Base-by-base conservation (phyloP, 2,329 filamentous ascomycete genomes). In the Colletotrichum sublineola region DNA sequence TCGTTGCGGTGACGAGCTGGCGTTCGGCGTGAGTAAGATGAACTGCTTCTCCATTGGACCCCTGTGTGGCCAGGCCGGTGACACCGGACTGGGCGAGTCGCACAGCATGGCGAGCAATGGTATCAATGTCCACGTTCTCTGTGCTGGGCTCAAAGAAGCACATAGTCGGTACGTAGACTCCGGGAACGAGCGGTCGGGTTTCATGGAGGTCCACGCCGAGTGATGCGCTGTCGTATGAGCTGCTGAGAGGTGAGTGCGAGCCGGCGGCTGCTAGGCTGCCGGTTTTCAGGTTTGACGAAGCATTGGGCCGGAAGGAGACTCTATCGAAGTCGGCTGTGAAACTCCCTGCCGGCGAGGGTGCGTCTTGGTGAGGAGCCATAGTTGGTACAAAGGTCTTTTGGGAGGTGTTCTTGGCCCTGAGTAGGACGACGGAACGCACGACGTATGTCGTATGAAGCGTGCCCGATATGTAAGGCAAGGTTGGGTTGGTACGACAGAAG, bases 1-100 rank as follows among this genome's bases (percentile, higher is more conserved):
- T 95, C 44, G 91, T 90, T 63, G 84, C 84, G 8, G 92, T 95
- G 76, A 96, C 89, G 63, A 89, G 83, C 60, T 88, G 87, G 71
- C 93, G 89, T 82, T 96, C 93, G 33, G 87, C 84, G 76, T 91
- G 91, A 55, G 91, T 90, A 44, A 96, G 87, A 78, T 95, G 93
- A 15, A 95, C 93, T 9, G 94, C 93, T 84, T 96, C 94, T 77
- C 93, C 93, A 78, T 96, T 96, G 78, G 92, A 94, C 58, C 93
- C 93, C 80, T 95, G 93, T 14, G 92, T 93, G 61, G 93, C 92
- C 58, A 96, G 86, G 29, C 93, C 93, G 20, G 91, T 88, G 53
- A 95, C 89, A 74, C 93, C 93, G 38, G 92, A 89, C 77, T 90
- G 86, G 58, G 92, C 93, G n/a, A 96, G 89, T 77, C 91, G 89